Conservation (phyloP, 2,329 filamentous ascomycete species). For the Colletotrichum nymphaeae region DNA sequence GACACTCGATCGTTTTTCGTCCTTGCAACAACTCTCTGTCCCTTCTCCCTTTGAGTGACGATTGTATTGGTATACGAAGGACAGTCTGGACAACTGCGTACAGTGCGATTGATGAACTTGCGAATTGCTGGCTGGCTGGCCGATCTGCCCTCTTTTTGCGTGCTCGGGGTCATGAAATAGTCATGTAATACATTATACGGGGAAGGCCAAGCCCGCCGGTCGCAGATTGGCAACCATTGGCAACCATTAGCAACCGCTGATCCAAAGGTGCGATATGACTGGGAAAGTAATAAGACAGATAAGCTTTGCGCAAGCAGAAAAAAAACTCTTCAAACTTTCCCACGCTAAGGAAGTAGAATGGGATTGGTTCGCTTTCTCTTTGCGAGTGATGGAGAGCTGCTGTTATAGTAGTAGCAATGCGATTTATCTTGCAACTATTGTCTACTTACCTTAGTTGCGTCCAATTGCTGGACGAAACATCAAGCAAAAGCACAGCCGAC, state of each 20-base stretch:
- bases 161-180: neutral
- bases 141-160: neutral
- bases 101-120: neutral
- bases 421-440: neutral
- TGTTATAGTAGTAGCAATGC: neutral
- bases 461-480: neutral
- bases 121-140: neutral
- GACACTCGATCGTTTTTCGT: slow-evolving; percentile 4
- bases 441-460: neutral
- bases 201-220: slow-evolving; percentile 8
- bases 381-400: neutral
- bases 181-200: neutral
- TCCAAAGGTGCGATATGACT: neutral
- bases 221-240: slow-evolving; percentile 19
- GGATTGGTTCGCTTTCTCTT: too few species aligned
- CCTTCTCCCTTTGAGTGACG: neutral
- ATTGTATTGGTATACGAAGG: neutral
- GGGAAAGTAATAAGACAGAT: slow-evolving; percentile 8
- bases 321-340: neutral
- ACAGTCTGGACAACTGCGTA: neutral
- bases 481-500: neutral
- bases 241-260: slow-evolving; percentile 12
- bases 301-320: neutral
- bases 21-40: slow-evolving; percentile 7
- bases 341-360: neutral